Percentiles rank a stretch among this genome's conserved stretches.
phyloP scores from a whole-genome alignment of 805 yeast genomes.

The Saccharomycopsis selenospora region DNA sequence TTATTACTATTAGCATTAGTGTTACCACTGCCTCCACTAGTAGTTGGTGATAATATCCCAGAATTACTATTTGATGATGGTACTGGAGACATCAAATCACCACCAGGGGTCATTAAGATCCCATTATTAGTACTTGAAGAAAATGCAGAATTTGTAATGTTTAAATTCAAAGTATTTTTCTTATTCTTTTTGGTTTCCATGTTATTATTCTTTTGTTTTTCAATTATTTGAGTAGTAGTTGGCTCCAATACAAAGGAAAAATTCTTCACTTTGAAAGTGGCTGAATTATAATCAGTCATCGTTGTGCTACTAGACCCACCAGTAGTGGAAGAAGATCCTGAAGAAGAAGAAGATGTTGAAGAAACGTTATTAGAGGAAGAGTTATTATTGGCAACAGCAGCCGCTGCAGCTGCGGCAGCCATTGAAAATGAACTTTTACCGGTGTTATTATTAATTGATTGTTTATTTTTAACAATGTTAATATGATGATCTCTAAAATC shows the following conservation, averaged over 20 bases:
- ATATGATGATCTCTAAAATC: slow-evolving; percentile 13
- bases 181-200: neutral
- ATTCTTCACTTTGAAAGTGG: neutral
- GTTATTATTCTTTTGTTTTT: neutral
- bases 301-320: neutral
- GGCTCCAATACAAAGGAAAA: slow-evolving; percentile 1
- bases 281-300: neutral
- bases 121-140: neutral
- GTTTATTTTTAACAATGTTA: neutral
- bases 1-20: neutral
- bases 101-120: neutral
- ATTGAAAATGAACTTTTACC: neutral
- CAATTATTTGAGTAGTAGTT: neutral
- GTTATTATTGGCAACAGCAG: neutral
- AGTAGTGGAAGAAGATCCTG: slow-evolving; percentile 3
- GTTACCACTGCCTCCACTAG: neutral
- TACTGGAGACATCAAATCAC: neutral
- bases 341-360: slow-evolving; percentile 7
- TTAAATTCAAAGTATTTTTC: neutral
- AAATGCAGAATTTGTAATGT: neutral
- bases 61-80: neutral
- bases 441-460: neutral
- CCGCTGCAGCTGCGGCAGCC: slow-evolving; percentile 2
- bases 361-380: slow-evolving; percentile 4
- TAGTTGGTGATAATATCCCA: neutral